These are phyloP conservation scores for Phaeosphaeriaceae sp. DNA, from an alignment of 2,329 filamentous ascomycete genomes.

Conservation along the genomic window DNA sequence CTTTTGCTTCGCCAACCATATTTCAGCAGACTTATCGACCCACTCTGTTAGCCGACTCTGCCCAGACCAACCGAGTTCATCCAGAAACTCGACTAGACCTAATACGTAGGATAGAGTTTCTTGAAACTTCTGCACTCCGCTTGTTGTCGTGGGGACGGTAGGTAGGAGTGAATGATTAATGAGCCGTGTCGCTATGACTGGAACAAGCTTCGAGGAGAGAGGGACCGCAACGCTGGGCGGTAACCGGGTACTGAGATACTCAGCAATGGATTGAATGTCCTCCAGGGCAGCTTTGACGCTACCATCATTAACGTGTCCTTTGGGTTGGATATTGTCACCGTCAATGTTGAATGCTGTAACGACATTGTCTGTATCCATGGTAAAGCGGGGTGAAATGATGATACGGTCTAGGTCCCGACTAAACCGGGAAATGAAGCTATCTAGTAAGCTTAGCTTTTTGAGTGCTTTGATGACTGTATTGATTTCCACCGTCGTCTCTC, in stretches of 20 bases:
- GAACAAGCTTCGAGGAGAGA: conserved; percentile 74
- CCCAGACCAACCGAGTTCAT: conserved; percentile 67
- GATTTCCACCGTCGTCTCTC: conserved; percentile 36
- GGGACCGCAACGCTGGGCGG: conserved; percentile 57
- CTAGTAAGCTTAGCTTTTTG: conserved; percentile 46
- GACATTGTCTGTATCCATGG: conserved; percentile 41
- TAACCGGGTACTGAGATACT: conserved; percentile 59
- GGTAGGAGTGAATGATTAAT: conserved; percentile 77
- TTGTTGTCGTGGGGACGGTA: conserved; percentile 75
- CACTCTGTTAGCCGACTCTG: conserved; percentile 73
- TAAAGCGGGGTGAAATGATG: conserved; percentile 66
- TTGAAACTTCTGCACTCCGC: conserved; percentile 75
- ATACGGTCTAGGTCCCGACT: conserved; percentile 68
- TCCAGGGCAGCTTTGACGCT: conserved; percentile 37
- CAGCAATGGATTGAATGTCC: conserved; percentile 50
- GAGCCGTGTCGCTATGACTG: conserved; percentile 69
- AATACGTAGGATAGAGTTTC: conserved; percentile 68
- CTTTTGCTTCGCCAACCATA: conserved; percentile 85
- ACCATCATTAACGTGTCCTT: conserved; percentile 32
- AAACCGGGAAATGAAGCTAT: conserved; percentile 63
- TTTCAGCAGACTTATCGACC: conserved; percentile 77
- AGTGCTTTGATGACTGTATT: conserved; percentile 45
- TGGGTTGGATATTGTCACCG: conserved; percentile 43
- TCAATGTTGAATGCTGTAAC: conserved; percentile 41
- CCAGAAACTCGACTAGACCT: conserved; percentile 68